These are phyloP conservation scores for Amphirosellinia nigrospora DNA, from an alignment of 495 filamentous ascomycete species.

Conservation along the genomic window DNA sequence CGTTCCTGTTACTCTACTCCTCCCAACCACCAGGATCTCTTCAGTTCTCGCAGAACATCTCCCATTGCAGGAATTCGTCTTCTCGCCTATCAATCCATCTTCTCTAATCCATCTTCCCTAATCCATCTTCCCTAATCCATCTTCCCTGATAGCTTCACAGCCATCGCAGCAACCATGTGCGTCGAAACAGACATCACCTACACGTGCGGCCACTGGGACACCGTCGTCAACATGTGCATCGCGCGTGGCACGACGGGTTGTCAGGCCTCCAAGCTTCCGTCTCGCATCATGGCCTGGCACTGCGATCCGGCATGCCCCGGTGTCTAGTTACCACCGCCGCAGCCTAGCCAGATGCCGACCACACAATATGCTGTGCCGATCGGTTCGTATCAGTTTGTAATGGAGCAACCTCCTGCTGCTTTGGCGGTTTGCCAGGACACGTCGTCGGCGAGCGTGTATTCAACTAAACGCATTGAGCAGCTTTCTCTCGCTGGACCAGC, in stretches of 20 bases:
- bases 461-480: too few species aligned
- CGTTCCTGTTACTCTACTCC: background rate
- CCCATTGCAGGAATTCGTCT: background rate
- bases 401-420: background rate
- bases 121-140: background rate
- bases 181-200: background rate
- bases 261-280: too few species aligned
- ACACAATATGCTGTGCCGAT: background rate
- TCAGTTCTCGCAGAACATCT: background rate
- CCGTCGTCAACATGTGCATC: background rate
- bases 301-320: background rate
- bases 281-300: too few species aligned
- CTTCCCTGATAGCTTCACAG: background rate
- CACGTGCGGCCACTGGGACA: slow-evolving; percentile 6
- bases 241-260: background rate
- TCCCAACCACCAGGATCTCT: background rate
- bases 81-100: background rate
- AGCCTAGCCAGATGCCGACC: background rate
- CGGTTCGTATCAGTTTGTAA: background rate
- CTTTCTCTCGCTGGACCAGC: too few species aligned
- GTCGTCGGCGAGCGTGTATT: too few species aligned
- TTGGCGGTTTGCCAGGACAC: too few species aligned
- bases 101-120: background rate
- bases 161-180: background rate
- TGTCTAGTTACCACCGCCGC: background rate